Percentiles rank a stretch among this genome's conserved stretches.
phyloP scores from a whole-genome alignment of 164 flowering plant genomes.

The Houttuynia cordata region DNA sequence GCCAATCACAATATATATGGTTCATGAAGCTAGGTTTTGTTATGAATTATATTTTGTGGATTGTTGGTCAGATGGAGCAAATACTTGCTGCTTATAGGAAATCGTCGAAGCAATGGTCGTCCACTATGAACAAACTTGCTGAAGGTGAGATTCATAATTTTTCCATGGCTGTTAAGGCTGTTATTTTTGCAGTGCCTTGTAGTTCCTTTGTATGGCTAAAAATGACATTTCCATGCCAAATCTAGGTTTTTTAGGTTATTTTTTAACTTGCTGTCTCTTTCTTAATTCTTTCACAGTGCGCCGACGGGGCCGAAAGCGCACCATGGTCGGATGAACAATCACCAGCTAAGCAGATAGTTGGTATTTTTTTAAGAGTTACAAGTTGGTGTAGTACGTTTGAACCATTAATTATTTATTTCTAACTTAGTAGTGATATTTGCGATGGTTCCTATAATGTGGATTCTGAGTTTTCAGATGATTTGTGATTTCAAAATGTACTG shows the following conservation, averaged over 20 bases:
- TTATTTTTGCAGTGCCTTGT: too few relatives aligned
- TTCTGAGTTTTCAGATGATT: too few relatives aligned
- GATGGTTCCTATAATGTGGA: too few relatives aligned
- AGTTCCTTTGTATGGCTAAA: too few relatives aligned
- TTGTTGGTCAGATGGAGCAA: constrained; percentile 53
- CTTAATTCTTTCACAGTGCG: constrained; percentile 34
- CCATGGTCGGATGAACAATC: constrained; percentile 66
- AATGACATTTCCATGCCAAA: background rate
- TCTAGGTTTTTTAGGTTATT: background rate
- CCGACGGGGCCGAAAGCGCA: constrained; percentile 78
- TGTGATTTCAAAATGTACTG: too few relatives aligned
- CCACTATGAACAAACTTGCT: constrained; percentile 80
- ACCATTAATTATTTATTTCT: too few relatives aligned
- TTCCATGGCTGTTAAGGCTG: too few relatives aligned
- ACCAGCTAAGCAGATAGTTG: background rate
- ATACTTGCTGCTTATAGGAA: constrained; percentile 76
- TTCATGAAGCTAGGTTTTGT: background rate
- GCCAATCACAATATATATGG: too few relatives aligned
- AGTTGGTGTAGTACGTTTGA: background rate
- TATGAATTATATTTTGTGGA: constrained; percentile 4
- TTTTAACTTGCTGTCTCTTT: background rate
- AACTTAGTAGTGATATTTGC: too few relatives aligned
- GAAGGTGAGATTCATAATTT: constrained; percentile 39
- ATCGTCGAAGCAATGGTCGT: constrained; percentile 91
- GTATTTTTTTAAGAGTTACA: too few relatives aligned